A percentile compares a stretch with the other conserved stretches of the same genome.
phyloP scores from a whole-genome alignment of 345 rosid species.

The Cochlearia excelsa region DNA sequence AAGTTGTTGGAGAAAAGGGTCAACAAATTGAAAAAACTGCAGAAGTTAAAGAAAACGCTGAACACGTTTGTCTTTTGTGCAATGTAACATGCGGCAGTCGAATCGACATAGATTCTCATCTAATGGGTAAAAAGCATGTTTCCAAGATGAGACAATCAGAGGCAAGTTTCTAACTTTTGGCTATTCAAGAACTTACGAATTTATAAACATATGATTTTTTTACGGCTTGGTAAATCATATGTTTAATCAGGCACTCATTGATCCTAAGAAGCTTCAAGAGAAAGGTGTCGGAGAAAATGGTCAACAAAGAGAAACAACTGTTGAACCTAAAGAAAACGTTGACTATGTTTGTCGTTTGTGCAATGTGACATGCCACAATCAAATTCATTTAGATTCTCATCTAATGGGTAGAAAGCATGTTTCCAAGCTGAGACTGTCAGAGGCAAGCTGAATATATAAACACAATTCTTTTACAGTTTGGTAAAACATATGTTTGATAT shows the following conservation, averaged over 20 bases:
- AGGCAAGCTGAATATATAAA: constrained; percentile 7
- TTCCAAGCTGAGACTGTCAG: constrained; percentile 21
- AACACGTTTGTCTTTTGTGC: no score
- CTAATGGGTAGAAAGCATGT: constrained; percentile 1
- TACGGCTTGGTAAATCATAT: neutral
- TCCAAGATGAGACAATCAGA: constrained; percentile 22
- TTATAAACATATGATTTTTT: no score
- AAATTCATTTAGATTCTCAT: no score
- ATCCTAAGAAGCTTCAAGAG: constrained; percentile 49
- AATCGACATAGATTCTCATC: no score
- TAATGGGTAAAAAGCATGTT: constrained; percentile 4
- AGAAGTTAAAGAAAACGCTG: constrained; percentile 12
- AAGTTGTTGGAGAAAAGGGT: constrained; percentile 43
- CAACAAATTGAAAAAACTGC: constrained; percentile 37
- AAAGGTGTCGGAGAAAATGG: constrained; percentile 46
- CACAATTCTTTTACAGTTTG: neutral
- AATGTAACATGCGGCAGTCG: no score
- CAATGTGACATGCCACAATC: no score
- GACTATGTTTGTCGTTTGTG: no score
- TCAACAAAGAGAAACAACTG: constrained; percentile 36
- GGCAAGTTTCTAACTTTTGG: constrained; percentile 11
- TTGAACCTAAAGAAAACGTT: constrained; percentile 36
- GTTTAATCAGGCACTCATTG: constrained; percentile 45
- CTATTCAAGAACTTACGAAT: neutral
- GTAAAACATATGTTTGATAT: constrained; percentile 23